A percentile compares a stretch with the other conserved stretches of the same genome.
Conservation (phyloP, 2,329 filamentous ascomycete species). For the Penicillium sp. region DNA sequence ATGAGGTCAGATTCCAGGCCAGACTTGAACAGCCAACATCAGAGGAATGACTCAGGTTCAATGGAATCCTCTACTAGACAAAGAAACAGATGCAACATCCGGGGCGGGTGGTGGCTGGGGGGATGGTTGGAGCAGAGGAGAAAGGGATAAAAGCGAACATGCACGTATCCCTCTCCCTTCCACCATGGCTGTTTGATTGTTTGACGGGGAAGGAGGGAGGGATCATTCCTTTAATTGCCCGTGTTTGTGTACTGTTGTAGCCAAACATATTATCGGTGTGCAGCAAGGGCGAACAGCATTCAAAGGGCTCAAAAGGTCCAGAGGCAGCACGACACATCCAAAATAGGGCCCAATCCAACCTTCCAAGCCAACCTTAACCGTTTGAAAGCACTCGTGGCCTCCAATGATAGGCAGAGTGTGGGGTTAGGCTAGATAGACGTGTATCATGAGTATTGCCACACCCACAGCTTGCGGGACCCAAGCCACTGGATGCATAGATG, state of each 20-base stretch:
- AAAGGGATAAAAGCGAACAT: not conserved
- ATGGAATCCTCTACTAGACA: slow-evolving; percentile 11
- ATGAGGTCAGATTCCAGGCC: slow-evolving; percentile 8
- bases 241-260: not conserved
- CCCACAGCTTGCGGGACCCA: slow-evolving; percentile 11
- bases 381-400: slow-evolving; percentile 26
- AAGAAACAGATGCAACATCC: slow-evolving; percentile 9
- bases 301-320: slow-evolving; percentile 8
- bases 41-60: not conserved
- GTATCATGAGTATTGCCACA: slow-evolving; percentile 9
- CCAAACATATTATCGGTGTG: not conserved
- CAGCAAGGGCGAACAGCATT: slow-evolving; percentile 21
- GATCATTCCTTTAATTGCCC: not conserved
- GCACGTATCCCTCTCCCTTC: slow-evolving; percentile 4
- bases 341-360: slow-evolving; percentile 11
- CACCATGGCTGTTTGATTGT: slow-evolving; percentile 2
- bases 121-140: not conserved
- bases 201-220: not conserved
- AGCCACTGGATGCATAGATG: slow-evolving; percentile 19
- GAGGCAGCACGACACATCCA: slow-evolving; percentile 16
- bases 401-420: slow-evolving; percentile 29
- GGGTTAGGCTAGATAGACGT: slow-evolving; percentile 19
- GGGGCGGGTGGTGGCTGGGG: slow-evolving; percentile 10
- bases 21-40: slow-evolving; percentile 15
- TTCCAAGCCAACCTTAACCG: slow-evolving; percentile 24